Conservation (phyloP, 2,329 filamentous ascomycete species). For the Ophiocordyceps camponoti-leonardi region DNA sequence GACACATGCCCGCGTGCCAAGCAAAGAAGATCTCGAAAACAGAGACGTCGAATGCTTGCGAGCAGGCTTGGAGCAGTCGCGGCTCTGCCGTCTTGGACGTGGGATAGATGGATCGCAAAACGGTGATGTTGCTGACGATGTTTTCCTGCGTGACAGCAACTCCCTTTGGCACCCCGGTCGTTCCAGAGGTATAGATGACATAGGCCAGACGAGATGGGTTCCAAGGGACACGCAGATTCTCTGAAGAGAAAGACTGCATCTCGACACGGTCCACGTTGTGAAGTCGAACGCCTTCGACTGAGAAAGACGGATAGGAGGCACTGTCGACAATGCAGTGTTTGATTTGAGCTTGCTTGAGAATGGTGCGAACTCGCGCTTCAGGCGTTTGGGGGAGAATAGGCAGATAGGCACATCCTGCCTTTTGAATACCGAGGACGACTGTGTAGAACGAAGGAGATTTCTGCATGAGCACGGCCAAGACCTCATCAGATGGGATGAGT, state of each 20-base stretch:
- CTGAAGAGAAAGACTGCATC: conserved; percentile 11
- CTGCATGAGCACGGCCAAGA: conserved; percentile 61
- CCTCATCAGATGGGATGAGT: conserved; percentile 30
- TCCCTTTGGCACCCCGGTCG: conserved; percentile 65
- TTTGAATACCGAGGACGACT: conserved; percentile 56
- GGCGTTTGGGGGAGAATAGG: conserved; percentile 63
- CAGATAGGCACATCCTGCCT: conserved; percentile 64
- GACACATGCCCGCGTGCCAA: conserved; percentile 60
- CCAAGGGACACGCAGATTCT: conserved; percentile 20
- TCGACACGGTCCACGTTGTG: conserved; percentile 16
- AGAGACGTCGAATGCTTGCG: conserved; percentile 73
- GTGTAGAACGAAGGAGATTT: conserved; percentile 60
- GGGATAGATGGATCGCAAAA: conserved; percentile 51
- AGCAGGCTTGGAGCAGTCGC: conserved; percentile 66
- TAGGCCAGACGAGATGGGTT: conserved; percentile 45
- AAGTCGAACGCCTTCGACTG: conserved; percentile 5
- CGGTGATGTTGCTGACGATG: conserved; percentile 57
- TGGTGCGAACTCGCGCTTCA: conserved; percentile 35
- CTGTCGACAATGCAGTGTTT: conserved; percentile 24
- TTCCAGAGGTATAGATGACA: conserved; percentile 70
- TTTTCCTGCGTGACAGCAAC: conserved; percentile 64
- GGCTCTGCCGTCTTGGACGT: conserved; percentile 19
- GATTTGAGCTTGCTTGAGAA: conserved; percentile 43
- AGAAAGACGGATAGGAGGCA: conserved; percentile 5
- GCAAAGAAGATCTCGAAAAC: conserved; percentile 84